Conservation (phyloP, 805 yeast species). For the Limtongia smithiae region DNA sequence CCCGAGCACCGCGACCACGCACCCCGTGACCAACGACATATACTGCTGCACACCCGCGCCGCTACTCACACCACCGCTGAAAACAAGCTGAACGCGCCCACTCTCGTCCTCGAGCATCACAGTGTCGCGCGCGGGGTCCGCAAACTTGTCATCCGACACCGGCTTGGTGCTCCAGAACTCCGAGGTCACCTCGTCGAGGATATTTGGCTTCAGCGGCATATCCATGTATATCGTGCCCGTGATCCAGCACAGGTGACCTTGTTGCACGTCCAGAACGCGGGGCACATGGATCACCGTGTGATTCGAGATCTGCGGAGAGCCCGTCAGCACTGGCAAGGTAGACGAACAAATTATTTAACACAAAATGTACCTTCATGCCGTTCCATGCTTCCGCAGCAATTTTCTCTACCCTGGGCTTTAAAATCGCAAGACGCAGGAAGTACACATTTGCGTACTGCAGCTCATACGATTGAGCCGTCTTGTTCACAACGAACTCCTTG, state of each 20-base stretch:
- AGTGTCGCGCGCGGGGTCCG: constrained; percentile 53
- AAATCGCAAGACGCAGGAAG: constrained; percentile 46
- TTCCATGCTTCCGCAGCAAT: constrained; percentile 58
- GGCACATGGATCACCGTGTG: constrained; percentile 44
- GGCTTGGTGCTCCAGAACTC: constrained; percentile 43
- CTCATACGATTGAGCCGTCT: constrained; percentile 42
- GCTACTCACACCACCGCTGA: constrained; percentile 32
- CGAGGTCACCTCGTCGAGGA: constrained; percentile 72
- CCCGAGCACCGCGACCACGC: constrained; percentile 82
- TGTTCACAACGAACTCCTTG: constrained; percentile 3
- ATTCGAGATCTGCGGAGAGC: constrained; percentile 40
- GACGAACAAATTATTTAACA: no score
- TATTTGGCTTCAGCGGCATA: constrained; percentile 78
- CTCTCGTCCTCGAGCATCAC: constrained; percentile 86
- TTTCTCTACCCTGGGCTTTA: constrained; percentile 48
- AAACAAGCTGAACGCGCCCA: constrained; percentile 75
- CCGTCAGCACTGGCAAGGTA: neutral
- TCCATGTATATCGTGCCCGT: constrained; percentile 85
- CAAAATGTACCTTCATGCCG: constrained; percentile 39
- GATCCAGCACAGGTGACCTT: constrained; percentile 69
- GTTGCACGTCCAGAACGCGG: constrained; percentile 60
- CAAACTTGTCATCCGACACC: constrained; percentile 44
- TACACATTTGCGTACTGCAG: constrained; percentile 60
- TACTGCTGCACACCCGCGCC: no score
- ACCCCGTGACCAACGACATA: constrained; percentile 77